phyloP scores from a whole-genome alignment of 2,329 filamentous ascomycete species.

The Tolypocladium ophioglossoides region DNA sequence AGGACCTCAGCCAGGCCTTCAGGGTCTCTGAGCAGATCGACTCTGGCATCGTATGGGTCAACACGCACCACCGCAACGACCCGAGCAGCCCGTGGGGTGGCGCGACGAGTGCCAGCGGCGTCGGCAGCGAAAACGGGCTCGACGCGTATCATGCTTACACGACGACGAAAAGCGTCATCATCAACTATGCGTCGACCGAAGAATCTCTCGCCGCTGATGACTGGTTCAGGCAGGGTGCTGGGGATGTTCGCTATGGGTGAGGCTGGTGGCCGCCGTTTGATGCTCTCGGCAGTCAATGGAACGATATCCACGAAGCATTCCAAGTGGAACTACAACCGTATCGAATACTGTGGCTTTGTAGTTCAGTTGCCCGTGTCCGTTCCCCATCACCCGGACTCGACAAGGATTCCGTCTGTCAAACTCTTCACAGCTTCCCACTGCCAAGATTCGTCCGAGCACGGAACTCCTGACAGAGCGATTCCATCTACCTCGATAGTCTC shows the following conservation, averaged over 20 bases:
- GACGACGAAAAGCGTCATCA: conserved; percentile 53
- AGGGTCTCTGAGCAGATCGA: conserved; percentile 60
- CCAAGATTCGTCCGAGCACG: not conserved
- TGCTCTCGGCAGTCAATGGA: not conserved
- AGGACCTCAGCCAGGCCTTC: conserved; percentile 64
- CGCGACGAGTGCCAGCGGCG: conserved; percentile 48
- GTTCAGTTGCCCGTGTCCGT: too few relatives aligned
- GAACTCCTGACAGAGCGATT: not conserved
- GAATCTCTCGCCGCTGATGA: conserved; percentile 45
- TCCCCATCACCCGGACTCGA: not conserved
- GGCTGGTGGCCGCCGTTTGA: not conserved
- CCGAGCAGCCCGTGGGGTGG: conserved; percentile 63
- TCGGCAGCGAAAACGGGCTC: conserved; percentile 63
- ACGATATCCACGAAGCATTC: not conserved
- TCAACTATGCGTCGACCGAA: conserved; percentile 53
- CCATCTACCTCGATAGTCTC: not conserved
- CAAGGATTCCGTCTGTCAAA: not conserved
- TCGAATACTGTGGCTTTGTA: not conserved
- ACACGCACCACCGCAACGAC: conserved; percentile 61
- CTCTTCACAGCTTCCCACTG: not conserved
- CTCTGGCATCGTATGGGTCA: conserved; percentile 50
- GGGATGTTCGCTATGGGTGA: conserved; percentile 32
- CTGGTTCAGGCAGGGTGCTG: conserved; percentile 54
- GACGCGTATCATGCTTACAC: conserved; percentile 53
- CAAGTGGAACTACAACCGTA: not conserved